phyloP scores from a whole-genome alignment of 768 basidiomycete genomes.

The Mycena albidolilacea region DNA sequence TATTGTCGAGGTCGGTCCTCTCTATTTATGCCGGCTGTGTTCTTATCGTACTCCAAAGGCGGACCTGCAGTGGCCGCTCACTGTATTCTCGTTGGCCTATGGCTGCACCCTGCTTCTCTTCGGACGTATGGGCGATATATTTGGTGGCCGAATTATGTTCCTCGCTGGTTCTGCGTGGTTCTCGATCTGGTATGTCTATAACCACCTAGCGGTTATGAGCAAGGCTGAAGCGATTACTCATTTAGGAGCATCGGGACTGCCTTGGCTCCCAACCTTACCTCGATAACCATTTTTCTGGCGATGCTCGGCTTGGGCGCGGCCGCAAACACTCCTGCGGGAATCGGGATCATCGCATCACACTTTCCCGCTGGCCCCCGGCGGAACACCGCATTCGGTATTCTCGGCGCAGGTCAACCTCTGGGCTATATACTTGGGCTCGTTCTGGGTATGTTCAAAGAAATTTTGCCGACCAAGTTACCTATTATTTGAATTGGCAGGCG shows the following conservation, averaged over 20 bases:
- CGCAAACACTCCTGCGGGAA: slow-evolving; percentile 48
- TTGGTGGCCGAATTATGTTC: slow-evolving; percentile 46
- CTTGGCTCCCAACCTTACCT: slow-evolving; percentile 42
- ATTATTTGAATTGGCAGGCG: neutral
- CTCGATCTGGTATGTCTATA: slow-evolving; percentile 19
- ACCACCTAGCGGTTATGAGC: neutral
- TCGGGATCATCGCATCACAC: neutral
- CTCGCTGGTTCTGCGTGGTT: slow-evolving; percentile 48
- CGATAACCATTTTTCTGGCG: slow-evolving; percentile 46
- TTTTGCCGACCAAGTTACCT: neutral
- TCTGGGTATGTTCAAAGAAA: slow-evolving; percentile 36
- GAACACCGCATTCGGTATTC: slow-evolving; percentile 46
- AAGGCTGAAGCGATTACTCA: neutral
- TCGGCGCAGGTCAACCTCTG: slow-evolving; percentile 48
- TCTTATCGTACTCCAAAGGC: neutral
- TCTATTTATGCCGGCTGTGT: neutral
- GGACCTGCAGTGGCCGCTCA: slow-evolving; percentile 43
- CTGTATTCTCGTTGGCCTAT: slow-evolving; percentile 39
- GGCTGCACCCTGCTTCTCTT: slow-evolving; percentile 42
- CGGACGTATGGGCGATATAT: slow-evolving; percentile 43
- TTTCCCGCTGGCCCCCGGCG: slow-evolving; percentile 41
- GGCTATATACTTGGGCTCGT: slow-evolving; percentile 50
- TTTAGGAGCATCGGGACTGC: slow-evolving; percentile 31
- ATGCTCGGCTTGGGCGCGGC: slow-evolving; percentile 47
- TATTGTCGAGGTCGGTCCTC: neutral